A percentile compares a stretch with the other conserved stretches of the same genome.
Conservation (phyloP, 441 rosid species). For the Euphorbia schlechtendalii region DNA sequence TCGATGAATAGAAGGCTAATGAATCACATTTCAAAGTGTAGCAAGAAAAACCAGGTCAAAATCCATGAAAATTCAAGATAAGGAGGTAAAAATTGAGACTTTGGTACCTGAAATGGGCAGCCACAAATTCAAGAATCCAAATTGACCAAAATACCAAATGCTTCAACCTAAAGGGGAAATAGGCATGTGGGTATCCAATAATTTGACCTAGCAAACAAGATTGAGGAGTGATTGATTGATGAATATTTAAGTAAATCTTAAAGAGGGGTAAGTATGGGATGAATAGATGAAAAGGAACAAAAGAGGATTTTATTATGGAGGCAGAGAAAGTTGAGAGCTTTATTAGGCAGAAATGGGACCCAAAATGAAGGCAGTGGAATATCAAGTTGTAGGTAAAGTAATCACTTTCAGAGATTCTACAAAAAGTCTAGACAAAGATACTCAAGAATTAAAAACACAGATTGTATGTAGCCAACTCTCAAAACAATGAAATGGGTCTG, state of each 20-base stretch:
- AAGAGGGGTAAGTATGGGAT: conserved; percentile 6
- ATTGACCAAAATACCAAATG: conserved; percentile 19
- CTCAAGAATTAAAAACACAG: not conserved
- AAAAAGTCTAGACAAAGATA: conserved; percentile 14
- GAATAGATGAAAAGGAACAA: conserved; percentile 9
- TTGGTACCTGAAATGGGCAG: conserved; percentile 38
- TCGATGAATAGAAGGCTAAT: conserved; percentile 8
- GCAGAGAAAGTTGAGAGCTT: conserved; percentile 12
- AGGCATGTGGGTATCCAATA: conserved; percentile 23
- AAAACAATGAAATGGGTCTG: too few relatives aligned
- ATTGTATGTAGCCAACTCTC: not conserved
- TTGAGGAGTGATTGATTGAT: conserved; percentile 9
- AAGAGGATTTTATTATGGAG: not conserved
- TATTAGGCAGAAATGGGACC: conserved; percentile 39
- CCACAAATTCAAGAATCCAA: conserved; percentile 19
- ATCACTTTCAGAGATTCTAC: conserved; percentile 26
- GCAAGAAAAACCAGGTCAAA: conserved; percentile 21
- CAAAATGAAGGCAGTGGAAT: conserved; percentile 26
- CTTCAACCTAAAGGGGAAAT: conserved; percentile 11
- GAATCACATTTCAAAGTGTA: conserved; percentile 29
- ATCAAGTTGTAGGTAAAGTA: conserved; percentile 10
- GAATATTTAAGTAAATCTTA: conserved; percentile 10
- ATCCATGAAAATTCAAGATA: conserved; percentile 17
- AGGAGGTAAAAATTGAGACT: conserved; percentile 20
- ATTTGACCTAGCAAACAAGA: conserved; percentile 30